Conservation (phyloP, 2,329 filamentous ascomycete genomes). For the Coniella lustricola region DNA sequence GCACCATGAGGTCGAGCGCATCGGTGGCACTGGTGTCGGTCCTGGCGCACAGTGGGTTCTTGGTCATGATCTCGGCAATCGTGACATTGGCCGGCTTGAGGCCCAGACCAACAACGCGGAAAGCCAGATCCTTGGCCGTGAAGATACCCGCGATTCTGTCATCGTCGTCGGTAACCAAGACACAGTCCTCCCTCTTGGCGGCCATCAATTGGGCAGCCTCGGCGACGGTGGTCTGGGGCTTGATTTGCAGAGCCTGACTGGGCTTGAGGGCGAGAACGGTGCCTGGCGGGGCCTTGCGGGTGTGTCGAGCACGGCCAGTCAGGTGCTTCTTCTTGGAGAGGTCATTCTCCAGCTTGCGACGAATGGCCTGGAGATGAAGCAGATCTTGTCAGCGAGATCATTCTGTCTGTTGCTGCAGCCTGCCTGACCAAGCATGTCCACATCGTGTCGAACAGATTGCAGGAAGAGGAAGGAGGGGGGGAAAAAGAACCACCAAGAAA, state of each 20-base stretch:
- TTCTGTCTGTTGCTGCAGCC: too few species aligned
- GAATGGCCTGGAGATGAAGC: slow-evolving; percentile 67
- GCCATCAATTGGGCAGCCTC: slow-evolving; percentile 98
- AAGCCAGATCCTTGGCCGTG: slow-evolving; percentile 96
- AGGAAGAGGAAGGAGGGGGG: too few species aligned
- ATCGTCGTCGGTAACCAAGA: slow-evolving; percentile 94
- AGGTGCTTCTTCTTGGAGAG: slow-evolving; percentile 94
- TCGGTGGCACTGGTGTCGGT: slow-evolving; percentile 98
- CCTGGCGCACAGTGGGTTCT: slow-evolving; percentile 94
- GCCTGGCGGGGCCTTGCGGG: slow-evolving; percentile 88
- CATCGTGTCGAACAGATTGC: too few species aligned
- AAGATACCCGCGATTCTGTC: slow-evolving; percentile 98
- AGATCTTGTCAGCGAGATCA: slow-evolving; percentile 23
- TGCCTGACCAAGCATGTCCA: too few species aligned
- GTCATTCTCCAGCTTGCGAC: slow-evolving; percentile 92
- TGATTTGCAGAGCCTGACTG: slow-evolving; percentile 94
- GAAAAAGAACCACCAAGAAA: too few species aligned
- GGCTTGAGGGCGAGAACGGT: slow-evolving; percentile 94
- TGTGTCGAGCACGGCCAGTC: slow-evolving; percentile 69
- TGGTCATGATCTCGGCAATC: slow-evolving; percentile 99
- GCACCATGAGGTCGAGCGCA: slow-evolving; percentile 94
- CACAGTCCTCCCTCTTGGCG: slow-evolving; percentile 95
- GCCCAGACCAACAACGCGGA: slow-evolving; percentile 87
- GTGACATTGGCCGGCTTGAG: slow-evolving; percentile 84
- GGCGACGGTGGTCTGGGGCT: slow-evolving; percentile 85